Evolutionary conservation across 257 asterid genomes (phyloP), one percentile per base, ranked within the genome.

Genomic region (Fraxinus anomala): DNA sequence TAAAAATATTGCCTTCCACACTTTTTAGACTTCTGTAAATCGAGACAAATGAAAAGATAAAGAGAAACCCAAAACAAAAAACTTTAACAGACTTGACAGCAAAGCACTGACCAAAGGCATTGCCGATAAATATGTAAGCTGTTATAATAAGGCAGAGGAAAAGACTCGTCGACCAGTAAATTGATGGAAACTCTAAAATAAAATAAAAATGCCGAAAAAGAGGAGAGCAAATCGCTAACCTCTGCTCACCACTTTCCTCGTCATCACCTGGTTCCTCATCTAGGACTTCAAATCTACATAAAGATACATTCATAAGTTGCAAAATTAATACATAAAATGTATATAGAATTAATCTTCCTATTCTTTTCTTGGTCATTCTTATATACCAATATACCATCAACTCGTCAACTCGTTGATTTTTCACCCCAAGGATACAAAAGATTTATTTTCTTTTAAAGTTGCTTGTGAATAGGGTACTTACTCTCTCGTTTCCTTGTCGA

Each of bases 261-360:
- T 96, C 98, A 68, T 96, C 99, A 37, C 97, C 97, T 5, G 98
- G 98, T 72, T 96, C 98, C 85, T 96, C 99, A 70, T 96, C 99
- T 77, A 96, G 80, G 70, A 96, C 99, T 85, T 96, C 98, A 77
- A 93, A 91, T 81, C 99, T 96, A 82, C 85, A 74, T 33, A 30
- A 47, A 44, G 23, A 74, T 68, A 70, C 54, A 37, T 78, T 61
- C 19, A 70, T 61, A 72, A 81, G 61, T 75, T 11, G 67, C 37
- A 79, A 54, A 75, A n/a, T 3, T 21, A n/a, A n/a, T 59, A 21
- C 8, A 70, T 1, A 79, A 79, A 71, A 26, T 5, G 7, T 26
- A 40, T 34, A 7, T 68, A 37, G 19, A 56, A 59, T 59, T 59
- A 59, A 51, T n/a, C 28, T 7, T 1, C 67, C 16, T n/a, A 21